Evolutionary conservation across 2,329 filamentous ascomycete species (phyloP).

Genomic region (Pseudogymnoascus sp.): DNA sequence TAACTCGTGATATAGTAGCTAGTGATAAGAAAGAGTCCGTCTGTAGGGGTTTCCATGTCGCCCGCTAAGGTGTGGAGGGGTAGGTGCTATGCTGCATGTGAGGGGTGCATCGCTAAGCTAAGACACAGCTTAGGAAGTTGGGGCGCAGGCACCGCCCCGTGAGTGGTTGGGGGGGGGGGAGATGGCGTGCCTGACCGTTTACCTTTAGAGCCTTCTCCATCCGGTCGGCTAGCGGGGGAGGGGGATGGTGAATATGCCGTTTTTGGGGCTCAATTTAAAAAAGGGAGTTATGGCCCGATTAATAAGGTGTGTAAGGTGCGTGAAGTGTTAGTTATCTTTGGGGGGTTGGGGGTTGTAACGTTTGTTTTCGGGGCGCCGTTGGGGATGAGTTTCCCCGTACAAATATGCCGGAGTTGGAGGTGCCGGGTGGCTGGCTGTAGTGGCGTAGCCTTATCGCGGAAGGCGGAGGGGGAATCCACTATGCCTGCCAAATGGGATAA

Average conservation of each 20-base stretch:
- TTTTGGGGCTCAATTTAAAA: background rate
- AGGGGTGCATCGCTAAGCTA: background rate
- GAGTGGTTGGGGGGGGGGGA: background rate
- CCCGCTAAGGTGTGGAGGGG: background rate
- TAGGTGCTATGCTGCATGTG: background rate
- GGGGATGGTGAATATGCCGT: too few species aligned
- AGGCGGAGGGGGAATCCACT: too few species aligned
- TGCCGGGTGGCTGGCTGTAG: too few species aligned
- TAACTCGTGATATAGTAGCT: background rate
- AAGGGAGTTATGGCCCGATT: background rate
- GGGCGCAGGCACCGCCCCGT: background rate
- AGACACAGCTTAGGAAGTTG: background rate
- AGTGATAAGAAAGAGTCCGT: background rate
- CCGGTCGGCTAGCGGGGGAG: background rate
- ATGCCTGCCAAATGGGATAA: background rate
- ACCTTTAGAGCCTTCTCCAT: too few species aligned
- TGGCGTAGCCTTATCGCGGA: too few species aligned
- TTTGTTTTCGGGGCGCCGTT: too few species aligned
- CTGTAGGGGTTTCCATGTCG: too few species aligned
- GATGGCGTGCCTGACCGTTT: background rate
- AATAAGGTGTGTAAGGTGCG: background rate
- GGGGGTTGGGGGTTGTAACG: too few species aligned
- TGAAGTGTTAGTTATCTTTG: background rate
- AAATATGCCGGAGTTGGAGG: too few species aligned
- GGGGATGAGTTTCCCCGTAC: too few species aligned